Evolutionary conservation across 2,329 filamentous ascomycete species (phyloP), one percentile per base, ranked within the genome.

Genomic region (Verticillium dahliae): DNA sequence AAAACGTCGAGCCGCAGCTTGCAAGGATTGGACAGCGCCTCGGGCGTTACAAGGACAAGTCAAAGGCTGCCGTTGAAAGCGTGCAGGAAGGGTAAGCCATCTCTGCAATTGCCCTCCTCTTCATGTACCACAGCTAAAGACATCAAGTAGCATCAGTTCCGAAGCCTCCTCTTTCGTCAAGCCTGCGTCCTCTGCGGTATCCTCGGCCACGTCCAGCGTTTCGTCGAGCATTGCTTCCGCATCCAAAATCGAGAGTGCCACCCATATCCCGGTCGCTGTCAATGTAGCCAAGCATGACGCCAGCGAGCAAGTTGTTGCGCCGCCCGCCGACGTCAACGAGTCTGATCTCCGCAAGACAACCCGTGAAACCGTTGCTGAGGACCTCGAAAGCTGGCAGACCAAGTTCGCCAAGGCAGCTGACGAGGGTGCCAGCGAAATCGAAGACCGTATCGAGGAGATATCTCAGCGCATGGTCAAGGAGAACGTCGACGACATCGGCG

Each of bases 1-100:
- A 97, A 70, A 97, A 96, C 68, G 93, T 99, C 3, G 93, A 98
- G 76, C 96, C 96, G 14, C 96, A 99, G 75, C 82, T 99, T 14
- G 85, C 94, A 61, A 91, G 92, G 69, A 98, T 99, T 69, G 91
- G 91, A 13, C 90, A 97, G 77, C 88, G 93, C 56, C 83, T 99
- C 11, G 93, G 92, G 50, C 82, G 90, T 57, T 91, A 92, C 74
- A 87, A 81, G 66, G 82, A 84, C 22, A 78, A 75, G 62, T 66
- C 69, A 37, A 78, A 76, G 67, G 61, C 72, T 10, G 61, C 63
- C 35, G 57, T 64, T 56, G 76, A 77, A 56, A 76, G 75, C 57
- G 58, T 67, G 31, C 67, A 67, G 9, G 70, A 76, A 63, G 71
- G 75, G 71, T 70, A 59, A 52, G 67, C 61, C 13, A 7, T 6